These are phyloP conservation scores for Cymodocea nodosa DNA, from an alignment of 116 monocot species.

Conservation along the genomic window DNA sequence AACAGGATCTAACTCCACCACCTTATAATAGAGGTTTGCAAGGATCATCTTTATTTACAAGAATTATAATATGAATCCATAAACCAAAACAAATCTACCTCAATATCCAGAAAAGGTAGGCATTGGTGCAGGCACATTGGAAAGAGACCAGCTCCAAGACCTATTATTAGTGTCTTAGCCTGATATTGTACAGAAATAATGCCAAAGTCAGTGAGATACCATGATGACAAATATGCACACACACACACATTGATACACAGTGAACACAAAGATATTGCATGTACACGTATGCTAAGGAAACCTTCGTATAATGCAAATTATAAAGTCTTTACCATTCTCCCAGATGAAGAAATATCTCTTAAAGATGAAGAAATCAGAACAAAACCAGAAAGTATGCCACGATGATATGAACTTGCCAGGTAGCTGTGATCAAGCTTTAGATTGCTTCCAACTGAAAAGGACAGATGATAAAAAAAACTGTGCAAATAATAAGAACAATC, in stretches of 20 bases:
- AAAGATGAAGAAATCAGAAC: conserved; percentile 50
- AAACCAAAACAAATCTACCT: conserved; percentile 32
- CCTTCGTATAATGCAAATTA: too few species aligned
- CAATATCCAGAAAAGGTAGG: conserved; percentile 74
- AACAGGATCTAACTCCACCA: conserved; percentile 86
- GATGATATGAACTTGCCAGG: conserved; percentile 87
- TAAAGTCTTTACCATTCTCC: conserved; percentile 33
- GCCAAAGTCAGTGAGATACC: not conserved
- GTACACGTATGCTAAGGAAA: too few species aligned
- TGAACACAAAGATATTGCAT: too few species aligned
- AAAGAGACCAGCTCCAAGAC: conserved; percentile 92
- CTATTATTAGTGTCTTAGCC: conserved; percentile 62
- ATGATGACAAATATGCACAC: not conserved
- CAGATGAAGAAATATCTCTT: conserved; percentile 31
- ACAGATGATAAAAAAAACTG: not conserved
- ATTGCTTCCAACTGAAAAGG: conserved; percentile 12
- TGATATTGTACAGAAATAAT: conserved; percentile 10
- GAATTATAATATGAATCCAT: not conserved
- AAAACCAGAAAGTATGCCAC: conserved; percentile 85
- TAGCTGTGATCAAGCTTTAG: conserved; percentile 74
- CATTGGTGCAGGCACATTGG: conserved; percentile 76
- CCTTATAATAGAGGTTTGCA: conserved; percentile 21
- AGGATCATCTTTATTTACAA: not conserved
- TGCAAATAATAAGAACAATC: too few species aligned
- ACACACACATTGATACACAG: too few species aligned